Evolutionary conservation across 805 yeast genomes (phyloP).

Genomic region (Kuraishia ogatae): DNA sequence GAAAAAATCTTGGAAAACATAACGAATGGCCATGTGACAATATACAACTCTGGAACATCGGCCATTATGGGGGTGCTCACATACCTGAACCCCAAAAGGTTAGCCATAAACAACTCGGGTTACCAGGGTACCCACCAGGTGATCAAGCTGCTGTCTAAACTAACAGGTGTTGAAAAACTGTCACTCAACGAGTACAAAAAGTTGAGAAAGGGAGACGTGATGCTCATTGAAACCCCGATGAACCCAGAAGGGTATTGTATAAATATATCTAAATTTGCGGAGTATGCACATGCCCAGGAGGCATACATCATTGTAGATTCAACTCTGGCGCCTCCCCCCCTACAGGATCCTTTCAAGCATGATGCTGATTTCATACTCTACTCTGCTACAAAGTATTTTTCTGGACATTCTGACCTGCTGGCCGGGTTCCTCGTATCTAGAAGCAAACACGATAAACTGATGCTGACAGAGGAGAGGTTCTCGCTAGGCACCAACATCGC

Average conservation of each 20-base stretch:
- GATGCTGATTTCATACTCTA: constrained; percentile 48
- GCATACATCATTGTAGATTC: constrained; percentile 41
- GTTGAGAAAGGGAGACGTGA: constrained; percentile 32
- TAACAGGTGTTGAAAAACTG: constrained; percentile 29
- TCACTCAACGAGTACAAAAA: constrained; percentile 24
- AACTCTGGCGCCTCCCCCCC: constrained; percentile 49
- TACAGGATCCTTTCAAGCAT: constrained; percentile 40
- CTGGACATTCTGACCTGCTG: constrained; percentile 45
- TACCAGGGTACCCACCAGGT: constrained; percentile 48
- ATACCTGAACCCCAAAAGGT: constrained; percentile 32
- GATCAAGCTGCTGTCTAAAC: constrained; percentile 31
- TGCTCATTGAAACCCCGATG: constrained; percentile 45
- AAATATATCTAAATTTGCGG: constrained; percentile 34
- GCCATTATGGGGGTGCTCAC: constrained; percentile 44
- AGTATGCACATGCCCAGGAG: constrained; percentile 32
- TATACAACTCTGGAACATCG: constrained; percentile 41
- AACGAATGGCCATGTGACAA: constrained; percentile 35
- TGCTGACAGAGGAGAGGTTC: constrained; percentile 30
- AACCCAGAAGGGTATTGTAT: constrained; percentile 40
- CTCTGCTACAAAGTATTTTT: constrained; percentile 48
- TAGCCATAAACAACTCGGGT: constrained; percentile 36
- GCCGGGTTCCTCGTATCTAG: constrained; percentile 43
- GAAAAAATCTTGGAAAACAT: constrained; percentile 37
- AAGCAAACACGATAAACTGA: constrained; percentile 20
- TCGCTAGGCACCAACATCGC: constrained; percentile 44